These are phyloP conservation scores for Solanum hybrid DNA, from an alignment of 305 asterid genomes.

Conservation along the genomic window DNA sequence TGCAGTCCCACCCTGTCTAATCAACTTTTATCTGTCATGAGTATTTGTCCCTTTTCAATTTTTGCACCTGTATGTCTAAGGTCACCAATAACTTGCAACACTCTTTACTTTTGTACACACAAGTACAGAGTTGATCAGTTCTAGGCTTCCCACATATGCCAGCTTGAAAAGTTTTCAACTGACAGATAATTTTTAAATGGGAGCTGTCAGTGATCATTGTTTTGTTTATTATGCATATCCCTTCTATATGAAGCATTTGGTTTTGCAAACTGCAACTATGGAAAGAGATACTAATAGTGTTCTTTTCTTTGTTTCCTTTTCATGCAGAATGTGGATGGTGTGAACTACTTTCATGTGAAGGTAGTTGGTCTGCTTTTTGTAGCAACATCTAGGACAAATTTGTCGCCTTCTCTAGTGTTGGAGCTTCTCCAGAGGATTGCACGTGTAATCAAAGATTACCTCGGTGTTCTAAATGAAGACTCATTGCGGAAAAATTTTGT, in stretches of 20 bases:
- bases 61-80: neutral
- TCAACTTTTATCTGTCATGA: neutral
- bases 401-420: slow-evolving; percentile 86
- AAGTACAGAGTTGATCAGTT: neutral
- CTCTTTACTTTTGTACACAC: neutral
- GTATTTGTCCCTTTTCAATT: neutral
- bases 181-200: neutral
- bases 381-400: slow-evolving; percentile 79
- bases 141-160: neutral
- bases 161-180: neutral
- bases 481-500: slow-evolving; percentile 89
- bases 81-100: neutral
- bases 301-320: neutral
- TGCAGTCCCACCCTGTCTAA: neutral
- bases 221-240: neutral
- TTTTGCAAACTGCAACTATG: slow-evolving; percentile 1
- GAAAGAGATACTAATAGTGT: slow-evolving; percentile 18
- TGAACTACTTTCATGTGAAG: slow-evolving; percentile 94
- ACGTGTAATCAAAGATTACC: slow-evolving; percentile 94
- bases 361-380: slow-evolving; percentile 91
- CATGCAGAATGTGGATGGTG: slow-evolving; percentile 84
- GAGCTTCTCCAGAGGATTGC: slow-evolving; percentile 98
- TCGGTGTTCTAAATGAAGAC: slow-evolving; percentile 90
- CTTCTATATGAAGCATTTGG: neutral
- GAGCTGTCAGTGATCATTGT: neutral